phyloP scores from a whole-genome alignment of 495 filamentous ascomycete genomes.

The Astrocystis sublimbata region DNA sequence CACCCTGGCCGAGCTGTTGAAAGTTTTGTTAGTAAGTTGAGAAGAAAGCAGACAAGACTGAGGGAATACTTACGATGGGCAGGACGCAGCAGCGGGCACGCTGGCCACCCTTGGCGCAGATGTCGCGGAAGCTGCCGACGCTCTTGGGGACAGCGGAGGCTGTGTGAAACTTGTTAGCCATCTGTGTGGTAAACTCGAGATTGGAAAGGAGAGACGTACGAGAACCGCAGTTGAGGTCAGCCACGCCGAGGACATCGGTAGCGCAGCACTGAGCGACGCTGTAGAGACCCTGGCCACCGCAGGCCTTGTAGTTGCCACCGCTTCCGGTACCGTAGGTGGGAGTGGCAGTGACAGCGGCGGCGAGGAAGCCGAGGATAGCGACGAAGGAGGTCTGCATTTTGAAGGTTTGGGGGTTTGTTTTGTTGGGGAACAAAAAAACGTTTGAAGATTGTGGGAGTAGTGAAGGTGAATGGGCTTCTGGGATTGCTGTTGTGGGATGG shows the following conservation, averaged over 20 bases:
- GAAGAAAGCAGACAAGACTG: not conserved
- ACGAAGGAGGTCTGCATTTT: constrained; percentile 16
- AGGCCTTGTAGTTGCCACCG: not conserved
- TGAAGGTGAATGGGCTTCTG: constrained; percentile 9
- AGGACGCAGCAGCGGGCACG: constrained; percentile 20
- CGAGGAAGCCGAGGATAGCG: constrained; percentile 16
- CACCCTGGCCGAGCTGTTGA: constrained; percentile 15
- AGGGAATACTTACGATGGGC: constrained; percentile 16
- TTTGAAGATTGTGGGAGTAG: not conserved
- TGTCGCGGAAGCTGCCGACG: constrained; percentile 8
- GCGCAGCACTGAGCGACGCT: constrained; percentile 42
- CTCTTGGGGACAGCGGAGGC: constrained; percentile 1
- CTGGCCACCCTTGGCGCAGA: constrained; percentile 20
- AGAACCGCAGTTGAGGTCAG: constrained; percentile 42
- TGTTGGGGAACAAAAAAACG: not conserved
- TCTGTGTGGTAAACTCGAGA: not conserved
- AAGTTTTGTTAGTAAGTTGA: not conserved
- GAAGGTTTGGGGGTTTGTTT: not conserved
- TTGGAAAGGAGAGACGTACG: constrained; percentile 31
- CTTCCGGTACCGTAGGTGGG: constrained; percentile 9
- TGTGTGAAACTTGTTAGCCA: not conserved
- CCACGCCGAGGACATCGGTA: constrained; percentile 45
- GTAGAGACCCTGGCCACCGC: constrained; percentile 13
- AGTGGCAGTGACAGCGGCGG: constrained; percentile 13
- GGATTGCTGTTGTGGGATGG: not conserved